Conservation (phyloP, 2,329 filamentous ascomycete species). For the Stachybotrys chartarum region DNA sequence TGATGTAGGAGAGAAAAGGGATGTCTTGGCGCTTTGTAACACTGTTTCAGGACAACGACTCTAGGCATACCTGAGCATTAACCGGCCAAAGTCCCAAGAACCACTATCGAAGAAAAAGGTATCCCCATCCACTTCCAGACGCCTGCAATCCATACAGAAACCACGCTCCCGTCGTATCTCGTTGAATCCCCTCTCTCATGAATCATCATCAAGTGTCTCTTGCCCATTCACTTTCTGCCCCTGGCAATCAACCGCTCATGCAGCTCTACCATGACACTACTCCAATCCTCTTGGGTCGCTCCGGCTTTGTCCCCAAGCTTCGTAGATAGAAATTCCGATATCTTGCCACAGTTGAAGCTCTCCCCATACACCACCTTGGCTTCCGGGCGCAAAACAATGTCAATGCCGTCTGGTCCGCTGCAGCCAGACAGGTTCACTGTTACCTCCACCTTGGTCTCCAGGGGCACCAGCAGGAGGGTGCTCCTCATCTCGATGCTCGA, state of each 20-base stretch:
- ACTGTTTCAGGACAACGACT: too few relatives aligned
- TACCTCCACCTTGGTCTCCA: slow-evolving; percentile 64
- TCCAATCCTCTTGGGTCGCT: slow-evolving; percentile 39
- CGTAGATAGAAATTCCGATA: slow-evolving; percentile 61
- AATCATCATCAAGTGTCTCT: slow-evolving; percentile 15
- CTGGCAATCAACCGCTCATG: slow-evolving; percentile 47
- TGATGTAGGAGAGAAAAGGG: too few relatives aligned
- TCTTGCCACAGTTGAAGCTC: slow-evolving; percentile 66
- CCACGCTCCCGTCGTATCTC: slow-evolving; percentile 3
- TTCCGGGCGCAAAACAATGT: slow-evolving; percentile 44
- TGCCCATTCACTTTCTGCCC: slow-evolving; percentile 38
- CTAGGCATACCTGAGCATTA: too few relatives aligned
- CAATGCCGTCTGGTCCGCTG: slow-evolving; percentile 39
- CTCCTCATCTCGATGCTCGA: slow-evolving; percentile 55
- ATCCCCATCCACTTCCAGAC: not conserved
- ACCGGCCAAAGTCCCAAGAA: too few relatives aligned
- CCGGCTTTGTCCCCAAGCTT: slow-evolving; percentile 37
- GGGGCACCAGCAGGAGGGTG: slow-evolving; percentile 53
- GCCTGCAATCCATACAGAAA: not conserved
- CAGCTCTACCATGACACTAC: slow-evolving; percentile 47
- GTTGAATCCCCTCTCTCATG: slow-evolving; percentile 13
- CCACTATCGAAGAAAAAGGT: not conserved
- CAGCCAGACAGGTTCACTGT: slow-evolving; percentile 46
- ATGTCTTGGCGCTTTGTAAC: too few relatives aligned
- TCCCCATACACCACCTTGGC: slow-evolving; percentile 71